Percentiles rank a stretch among this genome's conserved stretches.
These are phyloP conservation scores for Dioscorea cayenensis DNA, from an alignment of 116 monocot species.

Conservation along the genomic window DNA sequence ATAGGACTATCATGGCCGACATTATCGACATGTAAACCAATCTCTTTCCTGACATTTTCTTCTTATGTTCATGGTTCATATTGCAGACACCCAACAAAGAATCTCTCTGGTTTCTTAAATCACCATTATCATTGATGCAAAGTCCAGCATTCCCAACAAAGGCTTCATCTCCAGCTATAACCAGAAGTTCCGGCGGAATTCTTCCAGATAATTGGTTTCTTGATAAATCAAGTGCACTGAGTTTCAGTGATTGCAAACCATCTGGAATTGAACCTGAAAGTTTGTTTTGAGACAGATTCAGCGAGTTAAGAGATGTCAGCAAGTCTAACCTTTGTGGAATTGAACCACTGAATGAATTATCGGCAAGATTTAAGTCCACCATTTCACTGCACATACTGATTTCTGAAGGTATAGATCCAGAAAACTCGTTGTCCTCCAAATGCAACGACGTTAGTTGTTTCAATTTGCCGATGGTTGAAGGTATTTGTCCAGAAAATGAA, in stretches of 20 bases:
- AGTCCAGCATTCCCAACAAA: constrained; percentile 59
- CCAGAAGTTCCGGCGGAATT: constrained; percentile 55
- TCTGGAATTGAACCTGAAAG: constrained; percentile 60
- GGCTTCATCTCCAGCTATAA: constrained; percentile 66
- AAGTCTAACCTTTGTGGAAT: constrained; percentile 51
- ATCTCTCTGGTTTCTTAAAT: constrained; percentile 7
- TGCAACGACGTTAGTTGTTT: constrained; percentile 62
- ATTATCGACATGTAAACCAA: constrained; percentile 24
- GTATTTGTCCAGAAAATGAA: constrained; percentile 60
- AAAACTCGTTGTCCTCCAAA: constrained; percentile 60
- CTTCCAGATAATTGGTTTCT: constrained; percentile 57
- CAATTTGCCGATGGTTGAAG: constrained; percentile 47
- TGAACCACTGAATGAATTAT: constrained; percentile 54
- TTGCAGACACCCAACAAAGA: constrained; percentile 31
- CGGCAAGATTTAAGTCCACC: constrained; percentile 67
- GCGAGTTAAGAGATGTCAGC: constrained; percentile 68
- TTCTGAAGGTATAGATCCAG: constrained; percentile 66
- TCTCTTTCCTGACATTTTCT: constrained; percentile 15
- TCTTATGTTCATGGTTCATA: constrained; percentile 9
- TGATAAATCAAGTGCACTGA: constrained; percentile 81
- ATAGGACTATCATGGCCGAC: constrained; percentile 27
- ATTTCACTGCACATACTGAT: constrained; percentile 51
- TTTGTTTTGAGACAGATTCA: constrained; percentile 68
- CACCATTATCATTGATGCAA: constrained; percentile 27
- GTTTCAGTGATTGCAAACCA: constrained; percentile 58